A percentile compares a stretch with the other conserved stretches of the same genome.
phyloP scores from a whole-genome alignment of 805 yeast genomes.

The Nakazawaea ambrosiae region DNA sequence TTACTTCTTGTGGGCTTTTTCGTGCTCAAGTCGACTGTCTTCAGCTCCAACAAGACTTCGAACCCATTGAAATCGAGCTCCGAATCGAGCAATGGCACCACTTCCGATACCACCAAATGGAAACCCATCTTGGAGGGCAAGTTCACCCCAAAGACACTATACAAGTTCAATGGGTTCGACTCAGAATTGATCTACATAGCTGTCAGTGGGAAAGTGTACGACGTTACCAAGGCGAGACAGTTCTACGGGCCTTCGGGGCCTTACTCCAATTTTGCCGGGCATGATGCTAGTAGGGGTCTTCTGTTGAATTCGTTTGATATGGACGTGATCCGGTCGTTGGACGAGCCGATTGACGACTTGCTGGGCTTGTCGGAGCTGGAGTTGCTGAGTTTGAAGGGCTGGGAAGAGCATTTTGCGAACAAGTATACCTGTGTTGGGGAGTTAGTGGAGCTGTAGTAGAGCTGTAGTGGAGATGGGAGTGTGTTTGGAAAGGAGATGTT shows the following conservation, averaged over 20 bases:
- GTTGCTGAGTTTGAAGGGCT: slow-evolving; percentile 60
- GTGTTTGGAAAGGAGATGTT: background rate
- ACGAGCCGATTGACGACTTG: slow-evolving; percentile 72
- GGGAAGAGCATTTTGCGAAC: slow-evolving; percentile 77
- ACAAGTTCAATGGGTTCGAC: slow-evolving; percentile 74
- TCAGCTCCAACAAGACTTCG: background rate
- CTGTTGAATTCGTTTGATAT: slow-evolving; percentile 82
- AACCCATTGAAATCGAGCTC: background rate
- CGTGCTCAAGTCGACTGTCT: background rate
- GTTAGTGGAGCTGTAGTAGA: slow-evolving; percentile 35
- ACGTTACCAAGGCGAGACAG: slow-evolving; percentile 69
- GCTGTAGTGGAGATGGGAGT: too few relatives aligned
- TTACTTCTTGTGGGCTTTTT: background rate
- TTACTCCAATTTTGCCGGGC: slow-evolving; percentile 90
- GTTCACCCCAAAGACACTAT: slow-evolving; percentile 71
- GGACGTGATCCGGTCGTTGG: slow-evolving; percentile 53
- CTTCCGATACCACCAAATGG: background rate
- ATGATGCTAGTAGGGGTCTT: slow-evolving; percentile 90
- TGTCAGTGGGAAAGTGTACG: slow-evolving; percentile 81
- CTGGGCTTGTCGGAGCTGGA: slow-evolving; percentile 56
- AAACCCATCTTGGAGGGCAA: slow-evolving; percentile 26
- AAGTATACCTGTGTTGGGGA: slow-evolving; percentile 82
- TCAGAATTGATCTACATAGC: slow-evolving; percentile 78
- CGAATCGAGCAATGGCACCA: background rate
- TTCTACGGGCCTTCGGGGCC: slow-evolving; percentile 98